Base-by-base conservation (phyloP, 73 alveolate genomes). In the Blepharisma japonicum region DNA sequence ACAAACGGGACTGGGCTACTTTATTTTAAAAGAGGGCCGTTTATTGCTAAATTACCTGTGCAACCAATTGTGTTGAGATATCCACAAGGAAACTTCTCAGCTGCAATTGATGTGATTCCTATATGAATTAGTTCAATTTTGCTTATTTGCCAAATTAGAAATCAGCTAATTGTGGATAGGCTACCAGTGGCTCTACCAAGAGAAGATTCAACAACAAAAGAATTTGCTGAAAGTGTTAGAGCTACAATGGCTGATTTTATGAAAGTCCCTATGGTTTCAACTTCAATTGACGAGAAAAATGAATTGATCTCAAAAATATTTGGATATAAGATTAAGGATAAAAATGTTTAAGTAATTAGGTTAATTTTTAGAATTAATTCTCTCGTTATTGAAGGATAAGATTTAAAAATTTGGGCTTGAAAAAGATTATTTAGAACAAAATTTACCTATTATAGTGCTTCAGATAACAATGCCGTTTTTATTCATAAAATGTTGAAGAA, bases 1-100 rank as follows among this genome's bases (percentile, higher is more conserved):
- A 86, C 98, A 20, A 94, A 94, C 78, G 90, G 92, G 21, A 86
- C 90, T 70, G 83, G 83, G 67, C 77, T 96, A 32, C 61, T 88
- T 51, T 68, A 79, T 6, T 96, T 94, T 86, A 94, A 91, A 83
- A 94, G 88, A 81, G 99, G 99, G 5, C 98, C 97, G 7, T 96
- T 96, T 77, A 80, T 27, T 48, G 79, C 89, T 18, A 77, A 94
- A 46, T 54, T 83, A 42, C 94, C 98, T 9, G 87, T 96, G 20
- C 87, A 89, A 85, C 97, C 98, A 25, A 72, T 83, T 32, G 83
- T 86, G 68, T 61, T 94, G 67, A 86, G 89, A 38, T 86, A 89
- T 71, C 46, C 55, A 51, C 45, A 78, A 14, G 67, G 79, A 42
- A 54, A 77, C 21, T 83, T 83, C 77, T 55, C 72, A 55, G 78